phyloP scores from a whole-genome alignment of 768 basidiomycete species.

The Tulasnella sp. region DNA sequence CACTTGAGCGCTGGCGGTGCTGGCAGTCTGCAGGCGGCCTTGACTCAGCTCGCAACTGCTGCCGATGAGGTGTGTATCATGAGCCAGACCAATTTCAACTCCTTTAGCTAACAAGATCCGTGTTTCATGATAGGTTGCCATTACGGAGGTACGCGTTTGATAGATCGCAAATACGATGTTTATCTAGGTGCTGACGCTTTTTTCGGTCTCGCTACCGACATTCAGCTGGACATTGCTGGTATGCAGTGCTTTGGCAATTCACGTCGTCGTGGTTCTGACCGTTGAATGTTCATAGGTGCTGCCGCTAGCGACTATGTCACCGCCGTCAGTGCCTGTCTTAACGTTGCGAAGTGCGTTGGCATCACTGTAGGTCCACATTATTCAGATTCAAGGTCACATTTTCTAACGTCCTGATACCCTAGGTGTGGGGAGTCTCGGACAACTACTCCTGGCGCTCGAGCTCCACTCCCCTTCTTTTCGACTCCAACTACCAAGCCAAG shows the following conservation, averaged over 20 bases:
- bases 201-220: background rate
- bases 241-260: background rate
- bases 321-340: conserved; percentile 27
- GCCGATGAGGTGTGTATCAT: background rate
- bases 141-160: background rate
- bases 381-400: background rate
- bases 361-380: conserved; percentile 12
- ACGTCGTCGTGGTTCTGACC: background rate
- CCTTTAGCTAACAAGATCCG: background rate
- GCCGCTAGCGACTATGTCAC: conserved; percentile 29
- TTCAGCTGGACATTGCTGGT: background rate
- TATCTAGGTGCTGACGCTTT: background rate
- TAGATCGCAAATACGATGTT: background rate
- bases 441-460: conserved; percentile 21
- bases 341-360: conserved; percentile 26
- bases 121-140: background rate
- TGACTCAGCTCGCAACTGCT: conserved; percentile 1
- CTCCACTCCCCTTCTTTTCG: conserved; percentile 21
- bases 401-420: background rate
- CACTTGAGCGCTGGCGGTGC: conserved; percentile 27
- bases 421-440: conserved; percentile 23
- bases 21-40: background rate
- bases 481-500: conserved; percentile 17
- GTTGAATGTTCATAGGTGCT: background rate
- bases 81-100: background rate